phyloP scores from a whole-genome alignment of 306 rosid genomes.

The Citrullus mucosospermus region DNA sequence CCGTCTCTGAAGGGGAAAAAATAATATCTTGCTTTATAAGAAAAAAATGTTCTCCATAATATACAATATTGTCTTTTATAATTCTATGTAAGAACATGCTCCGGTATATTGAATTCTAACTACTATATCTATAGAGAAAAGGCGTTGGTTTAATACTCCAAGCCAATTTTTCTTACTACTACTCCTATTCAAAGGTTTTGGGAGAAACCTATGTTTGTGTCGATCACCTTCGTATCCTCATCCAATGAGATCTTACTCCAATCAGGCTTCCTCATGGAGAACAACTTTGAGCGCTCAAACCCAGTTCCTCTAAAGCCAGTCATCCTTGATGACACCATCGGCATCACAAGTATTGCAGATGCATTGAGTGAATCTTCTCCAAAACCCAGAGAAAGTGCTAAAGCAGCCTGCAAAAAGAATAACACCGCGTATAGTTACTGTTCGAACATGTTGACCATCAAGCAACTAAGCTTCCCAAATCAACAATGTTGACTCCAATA shows the following conservation, averaged over 20 bases:
- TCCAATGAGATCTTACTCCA: conserved; percentile 50
- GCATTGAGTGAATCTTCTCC: conserved; percentile 90
- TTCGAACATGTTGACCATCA: not conserved
- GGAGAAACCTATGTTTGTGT: not conserved
- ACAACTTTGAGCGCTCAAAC: conserved; percentile 46
- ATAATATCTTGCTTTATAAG: not conserved
- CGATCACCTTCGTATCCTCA: conserved; percentile 30
- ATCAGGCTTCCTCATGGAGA: conserved; percentile 51
- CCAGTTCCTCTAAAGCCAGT: conserved; percentile 85
- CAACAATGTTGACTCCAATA: conserved; percentile 12
- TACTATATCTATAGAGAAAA: not conserved
- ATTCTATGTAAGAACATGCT: conserved; percentile 2
- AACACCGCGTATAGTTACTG: not conserved
- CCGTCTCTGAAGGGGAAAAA: not conserved
- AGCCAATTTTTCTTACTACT: conserved; percentile 7
- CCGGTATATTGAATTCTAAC: conserved; percentile 1
- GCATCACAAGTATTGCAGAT: conserved; percentile 91
- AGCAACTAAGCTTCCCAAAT: not conserved
- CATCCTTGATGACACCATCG: conserved; percentile 91
- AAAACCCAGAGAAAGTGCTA: conserved; percentile 59
- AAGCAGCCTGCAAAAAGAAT: conserved; percentile 44
- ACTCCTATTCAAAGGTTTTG: not conserved
- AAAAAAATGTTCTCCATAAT: not conserved
- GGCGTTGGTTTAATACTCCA: not conserved
- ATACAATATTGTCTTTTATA: conserved; percentile 1